A percentile compares a stretch with the other conserved stretches of the same genome.
Evolutionary conservation across 257 asterid genomes (phyloP).

Genomic region (Galeopsis tetrahit): DNA sequence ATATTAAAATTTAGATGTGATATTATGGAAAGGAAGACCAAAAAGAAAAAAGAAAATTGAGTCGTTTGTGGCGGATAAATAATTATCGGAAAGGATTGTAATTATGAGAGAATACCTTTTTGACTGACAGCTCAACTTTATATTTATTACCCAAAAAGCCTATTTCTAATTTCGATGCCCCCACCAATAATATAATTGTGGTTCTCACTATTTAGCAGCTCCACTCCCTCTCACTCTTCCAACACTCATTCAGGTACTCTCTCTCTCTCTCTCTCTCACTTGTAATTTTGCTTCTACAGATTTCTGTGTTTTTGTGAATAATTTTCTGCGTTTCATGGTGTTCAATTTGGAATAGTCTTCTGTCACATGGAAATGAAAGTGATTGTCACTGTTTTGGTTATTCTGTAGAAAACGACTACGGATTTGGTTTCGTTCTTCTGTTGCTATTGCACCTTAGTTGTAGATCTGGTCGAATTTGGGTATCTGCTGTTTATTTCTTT

Average conservation of each 20-base stretch:
- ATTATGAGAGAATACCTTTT: too few relatives aligned
- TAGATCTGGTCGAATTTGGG: constrained; percentile 38
- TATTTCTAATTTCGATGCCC: too few relatives aligned
- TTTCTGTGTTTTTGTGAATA: not conserved
- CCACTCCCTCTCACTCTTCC: constrained; percentile 21
- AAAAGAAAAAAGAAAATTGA: too few relatives aligned
- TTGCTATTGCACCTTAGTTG: constrained; percentile 5
- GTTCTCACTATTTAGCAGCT: too few relatives aligned
- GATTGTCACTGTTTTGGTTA: not conserved
- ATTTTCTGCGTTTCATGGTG: not conserved
- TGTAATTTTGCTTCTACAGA: not conserved
- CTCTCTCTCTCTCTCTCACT: not conserved
- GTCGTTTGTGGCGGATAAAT: too few relatives aligned
- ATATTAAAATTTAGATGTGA: too few relatives aligned
- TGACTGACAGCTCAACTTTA: too few relatives aligned
- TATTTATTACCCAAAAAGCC: too few relatives aligned
- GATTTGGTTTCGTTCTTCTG: not conserved
- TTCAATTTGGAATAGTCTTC: not conserved
- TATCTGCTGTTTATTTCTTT: constrained; percentile 22
- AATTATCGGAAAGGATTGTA: too few relatives aligned
- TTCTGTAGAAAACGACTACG: constrained; percentile 3
- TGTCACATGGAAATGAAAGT: not conserved
- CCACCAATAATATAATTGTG: too few relatives aligned
- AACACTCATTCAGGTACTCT: constrained; percentile 32
- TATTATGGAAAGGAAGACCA: too few relatives aligned